Evolutionary conservation across 257 asterid species (phyloP).

Genomic region (Solanum medicagineum): DNA sequence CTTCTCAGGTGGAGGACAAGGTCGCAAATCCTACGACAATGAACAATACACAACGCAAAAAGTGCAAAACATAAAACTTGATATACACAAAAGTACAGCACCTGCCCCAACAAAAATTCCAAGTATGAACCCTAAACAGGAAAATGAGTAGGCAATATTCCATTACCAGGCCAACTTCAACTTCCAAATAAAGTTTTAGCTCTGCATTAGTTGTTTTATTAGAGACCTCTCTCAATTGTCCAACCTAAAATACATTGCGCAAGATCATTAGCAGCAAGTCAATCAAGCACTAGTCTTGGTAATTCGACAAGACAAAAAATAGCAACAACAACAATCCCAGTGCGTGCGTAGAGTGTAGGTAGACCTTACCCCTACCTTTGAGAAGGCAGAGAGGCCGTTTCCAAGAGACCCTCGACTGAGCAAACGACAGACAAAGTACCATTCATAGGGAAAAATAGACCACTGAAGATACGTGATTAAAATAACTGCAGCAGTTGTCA

Average conservation of each 20-base stretch:
- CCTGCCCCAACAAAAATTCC: neutral
- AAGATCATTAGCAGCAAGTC: constrained; percentile 3
- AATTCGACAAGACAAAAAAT: neutral
- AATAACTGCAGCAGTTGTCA: neutral
- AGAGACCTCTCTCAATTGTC: constrained; percentile 67
- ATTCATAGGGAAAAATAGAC: neutral
- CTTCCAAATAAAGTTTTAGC: constrained; percentile 66
- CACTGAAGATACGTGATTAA: neutral
- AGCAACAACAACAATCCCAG: neutral
- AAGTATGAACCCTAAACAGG: neutral
- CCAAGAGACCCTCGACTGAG: neutral
- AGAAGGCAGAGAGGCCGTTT: neutral
- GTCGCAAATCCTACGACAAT: constrained; percentile 40
- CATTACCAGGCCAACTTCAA: constrained; percentile 48
- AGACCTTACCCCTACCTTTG: neutral
- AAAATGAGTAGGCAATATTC: neutral
- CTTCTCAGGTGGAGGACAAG: constrained; percentile 51
- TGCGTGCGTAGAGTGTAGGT: neutral
- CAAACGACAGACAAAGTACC: neutral
- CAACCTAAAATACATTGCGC: constrained; percentile 36
- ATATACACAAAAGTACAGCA: neutral
- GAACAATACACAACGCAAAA: neutral
- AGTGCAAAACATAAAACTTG: neutral
- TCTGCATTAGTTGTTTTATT: constrained; percentile 62
- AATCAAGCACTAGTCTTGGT: neutral